Conservation (phyloP, 805 yeast genomes). For the Cyberlindnera xylosilytica region DNA sequence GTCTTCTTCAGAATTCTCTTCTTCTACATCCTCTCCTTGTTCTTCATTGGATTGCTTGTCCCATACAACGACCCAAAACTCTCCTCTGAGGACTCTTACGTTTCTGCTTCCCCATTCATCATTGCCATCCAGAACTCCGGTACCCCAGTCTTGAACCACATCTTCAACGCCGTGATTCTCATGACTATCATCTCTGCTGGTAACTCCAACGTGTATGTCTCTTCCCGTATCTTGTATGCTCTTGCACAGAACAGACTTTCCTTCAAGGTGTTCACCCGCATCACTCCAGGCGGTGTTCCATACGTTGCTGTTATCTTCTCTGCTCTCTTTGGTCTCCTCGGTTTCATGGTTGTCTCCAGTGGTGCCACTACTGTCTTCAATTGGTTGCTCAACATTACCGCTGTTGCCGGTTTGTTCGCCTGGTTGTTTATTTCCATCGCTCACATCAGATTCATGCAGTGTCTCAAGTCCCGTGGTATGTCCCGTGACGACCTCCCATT, state of each 20-base stretch:
- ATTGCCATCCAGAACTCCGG: slow-evolving; percentile 70
- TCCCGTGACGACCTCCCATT: slow-evolving; percentile 69
- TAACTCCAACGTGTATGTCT: slow-evolving; percentile 70
- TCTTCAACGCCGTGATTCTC: slow-evolving; percentile 69
- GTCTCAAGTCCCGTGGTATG: slow-evolving; percentile 59
- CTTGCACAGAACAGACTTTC: slow-evolving; percentile 59
- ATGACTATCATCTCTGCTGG: slow-evolving; percentile 74
- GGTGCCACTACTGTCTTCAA: slow-evolving; percentile 58
- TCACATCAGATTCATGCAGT: slow-evolving; percentile 68
- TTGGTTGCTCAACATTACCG: slow-evolving; percentile 75
- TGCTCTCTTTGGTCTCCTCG: slow-evolving; percentile 60
- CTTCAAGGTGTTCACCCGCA: slow-evolving; percentile 46
- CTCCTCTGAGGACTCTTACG: slow-evolving; percentile 33
- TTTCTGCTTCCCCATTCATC: slow-evolving; percentile 66
- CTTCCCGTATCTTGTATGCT: slow-evolving; percentile 66
- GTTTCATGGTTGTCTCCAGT: slow-evolving; percentile 52
- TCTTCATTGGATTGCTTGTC: slow-evolving; percentile 68
- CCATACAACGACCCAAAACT: slow-evolving; percentile 64
- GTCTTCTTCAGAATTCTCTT: slow-evolving; percentile 63
- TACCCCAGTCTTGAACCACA: slow-evolving; percentile 60
- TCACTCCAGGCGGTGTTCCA: slow-evolving; percentile 62
- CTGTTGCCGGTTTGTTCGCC: slow-evolving; percentile 70
- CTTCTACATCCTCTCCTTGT: slow-evolving; percentile 62
- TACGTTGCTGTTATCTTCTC: slow-evolving; percentile 53
- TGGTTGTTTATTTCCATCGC: slow-evolving; percentile 66